Evolutionary conservation across 371 early-diverging fungal species (phyloP).

Genomic region (Chytridium lagenaria): DNA sequence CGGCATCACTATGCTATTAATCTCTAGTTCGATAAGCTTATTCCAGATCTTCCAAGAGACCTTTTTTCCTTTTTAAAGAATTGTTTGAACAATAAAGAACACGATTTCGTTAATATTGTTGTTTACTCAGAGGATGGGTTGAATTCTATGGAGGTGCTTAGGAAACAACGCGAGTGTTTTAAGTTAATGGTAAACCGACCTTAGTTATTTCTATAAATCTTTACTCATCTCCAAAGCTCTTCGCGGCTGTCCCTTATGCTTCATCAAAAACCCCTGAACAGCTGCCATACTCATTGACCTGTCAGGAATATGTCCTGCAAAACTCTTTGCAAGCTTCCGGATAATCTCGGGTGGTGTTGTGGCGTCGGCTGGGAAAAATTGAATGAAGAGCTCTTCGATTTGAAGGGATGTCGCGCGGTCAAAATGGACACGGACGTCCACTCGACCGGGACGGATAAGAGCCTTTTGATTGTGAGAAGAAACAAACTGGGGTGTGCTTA

Average conservation of each 20-base stretch:
- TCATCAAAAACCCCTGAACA: constrained; percentile 67
- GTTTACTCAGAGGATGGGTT: too few species aligned
- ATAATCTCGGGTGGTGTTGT: constrained; percentile 15
- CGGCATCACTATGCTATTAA: too few species aligned
- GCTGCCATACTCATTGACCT: constrained; percentile 64
- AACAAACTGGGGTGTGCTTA: not conserved
- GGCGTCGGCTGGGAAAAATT: constrained; percentile 69
- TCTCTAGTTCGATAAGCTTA: too few species aligned
- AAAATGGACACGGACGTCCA: constrained; percentile 20
- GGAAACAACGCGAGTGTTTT: too few species aligned
- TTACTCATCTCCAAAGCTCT: constrained; percentile 51
- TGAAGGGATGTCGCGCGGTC: constrained; percentile 57
- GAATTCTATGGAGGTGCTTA: too few species aligned
- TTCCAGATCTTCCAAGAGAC: too few species aligned
- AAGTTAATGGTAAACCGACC: too few species aligned
- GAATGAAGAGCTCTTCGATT: constrained; percentile 47
- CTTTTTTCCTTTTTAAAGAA: too few species aligned
- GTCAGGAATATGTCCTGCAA: constrained; percentile 63
- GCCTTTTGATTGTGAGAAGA: too few species aligned
- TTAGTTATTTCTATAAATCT: constrained; percentile 45
- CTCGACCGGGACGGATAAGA: constrained; percentile 31
- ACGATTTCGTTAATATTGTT: too few species aligned
- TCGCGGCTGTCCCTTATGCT: constrained; percentile 57
- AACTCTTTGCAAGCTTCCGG: constrained; percentile 49
- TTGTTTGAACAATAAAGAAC: too few species aligned